These are phyloP conservation scores for Dactylorhiza incarnata DNA, from an alignment of 106 monocot species.

Conservation along the genomic window DNA sequence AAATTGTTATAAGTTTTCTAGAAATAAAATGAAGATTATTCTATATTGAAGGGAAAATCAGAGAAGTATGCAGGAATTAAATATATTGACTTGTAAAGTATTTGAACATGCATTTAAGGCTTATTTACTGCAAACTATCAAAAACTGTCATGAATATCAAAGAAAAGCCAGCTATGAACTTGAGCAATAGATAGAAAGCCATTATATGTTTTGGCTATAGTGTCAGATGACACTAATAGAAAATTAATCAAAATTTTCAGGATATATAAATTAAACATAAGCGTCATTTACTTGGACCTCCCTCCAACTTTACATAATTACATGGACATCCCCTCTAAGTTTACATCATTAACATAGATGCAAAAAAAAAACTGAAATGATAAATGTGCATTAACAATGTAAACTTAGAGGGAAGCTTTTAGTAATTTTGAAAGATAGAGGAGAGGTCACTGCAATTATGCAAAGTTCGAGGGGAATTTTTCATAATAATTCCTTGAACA, in stretches of 20 bases:
- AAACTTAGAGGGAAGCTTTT: no score
- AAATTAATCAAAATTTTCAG: background rate
- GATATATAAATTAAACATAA: background rate
- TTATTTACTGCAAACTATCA: background rate
- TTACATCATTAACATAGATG: no score
- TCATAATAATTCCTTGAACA: no score
- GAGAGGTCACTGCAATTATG: no score
- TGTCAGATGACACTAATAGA: background rate
- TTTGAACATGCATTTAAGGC: background rate
- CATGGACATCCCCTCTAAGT: no score
- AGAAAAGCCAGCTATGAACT: background rate
- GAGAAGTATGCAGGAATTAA: background rate
- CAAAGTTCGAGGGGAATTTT: no score
- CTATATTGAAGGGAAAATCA: background rate
- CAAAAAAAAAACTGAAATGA: no score
- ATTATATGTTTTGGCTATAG: background rate
- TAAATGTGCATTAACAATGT: no score
- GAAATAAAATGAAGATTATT: background rate
- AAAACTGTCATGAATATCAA: background rate
- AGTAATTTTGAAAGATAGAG: no score
- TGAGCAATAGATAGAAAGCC: background rate
- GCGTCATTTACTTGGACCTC: no score
- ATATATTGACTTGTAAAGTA: no score
- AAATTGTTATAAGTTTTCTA: background rate
- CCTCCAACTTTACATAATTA: no score